phyloP scores from a whole-genome alignment of 768 basidiomycete species.

The Podaxis sp. region DNA sequence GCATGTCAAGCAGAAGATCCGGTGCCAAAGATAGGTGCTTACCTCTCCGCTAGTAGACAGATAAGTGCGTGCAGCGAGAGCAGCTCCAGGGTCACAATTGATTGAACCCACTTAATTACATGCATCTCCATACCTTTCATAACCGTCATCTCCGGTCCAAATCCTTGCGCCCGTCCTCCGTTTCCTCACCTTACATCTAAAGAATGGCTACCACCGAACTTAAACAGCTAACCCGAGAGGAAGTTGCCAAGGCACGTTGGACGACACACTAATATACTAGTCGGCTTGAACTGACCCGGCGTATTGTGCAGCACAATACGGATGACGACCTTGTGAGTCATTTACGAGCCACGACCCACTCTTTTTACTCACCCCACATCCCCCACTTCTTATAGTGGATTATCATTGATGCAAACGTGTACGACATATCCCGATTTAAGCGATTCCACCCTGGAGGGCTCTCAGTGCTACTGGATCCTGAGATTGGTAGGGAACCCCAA shows the following conservation, averaged over 20 bases:
- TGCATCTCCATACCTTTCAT: not conserved
- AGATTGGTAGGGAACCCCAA: conserved; percentile 56
- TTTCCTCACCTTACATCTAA: not conserved
- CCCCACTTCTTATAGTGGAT: conserved; percentile 56
- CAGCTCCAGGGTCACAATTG: not conserved
- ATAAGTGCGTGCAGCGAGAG: no score
- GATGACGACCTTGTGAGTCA: conserved; percentile 64
- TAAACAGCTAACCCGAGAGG: conserved; percentile 54
- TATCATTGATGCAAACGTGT: conserved; percentile 81
- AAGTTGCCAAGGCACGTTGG: conserved; percentile 64
- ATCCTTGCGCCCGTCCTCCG: not conserved
- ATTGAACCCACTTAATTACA: not conserved
- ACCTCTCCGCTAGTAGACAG: no score
- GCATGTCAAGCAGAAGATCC: no score
- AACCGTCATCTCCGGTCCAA: not conserved
- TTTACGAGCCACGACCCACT: not conserved
- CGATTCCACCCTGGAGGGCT: conserved; percentile 81
- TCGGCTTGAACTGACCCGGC: conserved; percentile 1
- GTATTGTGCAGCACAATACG: conserved; percentile 66
- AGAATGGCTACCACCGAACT: conserved; percentile 29
- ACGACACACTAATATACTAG: not conserved
- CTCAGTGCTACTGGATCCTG: conserved; percentile 69
- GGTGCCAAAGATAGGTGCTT: no score
- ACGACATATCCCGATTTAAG: conserved; percentile 77
- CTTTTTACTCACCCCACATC: not conserved